Evolutionary conservation across 2,329 filamentous ascomycete species (phyloP).

Genomic region (Geosmithia morbida): DNA sequence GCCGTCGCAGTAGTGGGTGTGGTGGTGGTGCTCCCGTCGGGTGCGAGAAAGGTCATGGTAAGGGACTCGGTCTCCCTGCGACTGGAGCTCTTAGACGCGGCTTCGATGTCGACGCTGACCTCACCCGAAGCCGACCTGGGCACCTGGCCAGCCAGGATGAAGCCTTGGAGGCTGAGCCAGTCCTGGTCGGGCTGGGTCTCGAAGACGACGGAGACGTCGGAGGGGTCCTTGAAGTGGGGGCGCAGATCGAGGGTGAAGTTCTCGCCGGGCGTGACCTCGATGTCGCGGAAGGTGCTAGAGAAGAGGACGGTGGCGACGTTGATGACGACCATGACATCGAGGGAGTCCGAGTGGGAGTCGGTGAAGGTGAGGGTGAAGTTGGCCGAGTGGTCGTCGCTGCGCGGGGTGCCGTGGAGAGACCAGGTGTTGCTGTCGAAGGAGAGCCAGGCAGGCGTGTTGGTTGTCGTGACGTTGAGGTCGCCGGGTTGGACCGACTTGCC

Average conservation of each 20-base stretch:
- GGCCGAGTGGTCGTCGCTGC: conserved; percentile 38
- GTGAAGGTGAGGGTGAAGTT: conserved; percentile 49
- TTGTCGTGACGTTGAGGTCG: conserved; percentile 36
- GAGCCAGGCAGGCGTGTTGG: conserved; percentile 54
- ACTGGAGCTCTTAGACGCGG: conserved; percentile 16
- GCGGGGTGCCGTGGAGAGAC: conserved; percentile 49
- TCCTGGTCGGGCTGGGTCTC: conserved; percentile 17
- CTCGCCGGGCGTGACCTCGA: conserved; percentile 25
- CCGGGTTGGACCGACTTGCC: conserved; percentile 29
- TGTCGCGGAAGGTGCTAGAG: conserved; percentile 19
- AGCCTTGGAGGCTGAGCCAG: conserved; percentile 27
- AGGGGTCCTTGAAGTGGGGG: conserved; percentile 23
- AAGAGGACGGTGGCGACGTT: conserved; percentile 24
- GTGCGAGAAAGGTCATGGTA: conserved; percentile 17
- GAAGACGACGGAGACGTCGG: conserved; percentile 21
- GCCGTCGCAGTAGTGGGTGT: conserved; percentile 9
- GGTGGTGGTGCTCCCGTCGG: conserved; percentile 10
- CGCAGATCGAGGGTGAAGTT: conserved; percentile 26
- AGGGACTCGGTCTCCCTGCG: conserved; percentile 22
- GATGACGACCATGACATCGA: conserved; percentile 35
- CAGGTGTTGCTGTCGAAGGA: conserved; percentile 47
- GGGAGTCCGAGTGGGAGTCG: conserved; percentile 43
- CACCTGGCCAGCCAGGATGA: conserved; percentile 24
- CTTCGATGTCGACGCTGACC: conserved; percentile 15
- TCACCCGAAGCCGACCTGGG: conserved; percentile 18